Evolutionary conservation across 2,329 filamentous ascomycete species (phyloP).

Genomic region (Dactylella cylindrospora): DNA sequence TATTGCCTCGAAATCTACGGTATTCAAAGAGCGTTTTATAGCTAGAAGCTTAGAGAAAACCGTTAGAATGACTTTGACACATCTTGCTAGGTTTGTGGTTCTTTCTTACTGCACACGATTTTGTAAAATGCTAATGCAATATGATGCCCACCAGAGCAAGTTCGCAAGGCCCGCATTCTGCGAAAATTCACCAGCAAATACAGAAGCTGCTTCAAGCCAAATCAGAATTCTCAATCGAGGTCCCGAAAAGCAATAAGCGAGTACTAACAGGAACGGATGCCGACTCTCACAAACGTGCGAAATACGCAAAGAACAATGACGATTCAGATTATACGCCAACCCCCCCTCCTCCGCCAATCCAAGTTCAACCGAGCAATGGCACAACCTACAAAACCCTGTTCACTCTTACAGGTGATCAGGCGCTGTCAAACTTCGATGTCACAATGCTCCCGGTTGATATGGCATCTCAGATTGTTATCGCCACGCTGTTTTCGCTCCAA

Average conservation of each 20-base stretch:
- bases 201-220: constrained; percentile 78
- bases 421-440: constrained; percentile 77
- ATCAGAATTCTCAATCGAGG: constrained; percentile 72
- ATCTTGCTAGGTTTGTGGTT: constrained; percentile 58
- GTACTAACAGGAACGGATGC: constrained; percentile 69
- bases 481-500: constrained; percentile 72
- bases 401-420: constrained; percentile 75
- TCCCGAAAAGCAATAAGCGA: constrained; percentile 71
- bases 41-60: constrained; percentile 95
- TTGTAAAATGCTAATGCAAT: constrained; percentile 46
- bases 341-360: constrained; percentile 57
- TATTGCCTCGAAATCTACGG: constrained; percentile 74
- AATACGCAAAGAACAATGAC: constrained; percentile 21
- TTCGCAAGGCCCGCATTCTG: constrained; percentile 71
- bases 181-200: constrained; percentile 81
- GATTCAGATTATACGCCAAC: constrained; percentile 58
- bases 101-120: neutral
- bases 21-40: constrained; percentile 75
- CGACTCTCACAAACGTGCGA: constrained; percentile 60
- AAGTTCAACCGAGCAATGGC: constrained; percentile 40
- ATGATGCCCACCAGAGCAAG: constrained; percentile 66
- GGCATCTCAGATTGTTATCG: constrained; percentile 77
- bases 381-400: constrained; percentile 76
- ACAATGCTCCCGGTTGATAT: constrained; percentile 73
- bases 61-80: constrained; percentile 76